A percentile compares a stretch with the other conserved stretches of the same genome.
phyloP scores from a whole-genome alignment of 1,284 basidiomycete genomes.

The Ustilago lituana region DNA sequence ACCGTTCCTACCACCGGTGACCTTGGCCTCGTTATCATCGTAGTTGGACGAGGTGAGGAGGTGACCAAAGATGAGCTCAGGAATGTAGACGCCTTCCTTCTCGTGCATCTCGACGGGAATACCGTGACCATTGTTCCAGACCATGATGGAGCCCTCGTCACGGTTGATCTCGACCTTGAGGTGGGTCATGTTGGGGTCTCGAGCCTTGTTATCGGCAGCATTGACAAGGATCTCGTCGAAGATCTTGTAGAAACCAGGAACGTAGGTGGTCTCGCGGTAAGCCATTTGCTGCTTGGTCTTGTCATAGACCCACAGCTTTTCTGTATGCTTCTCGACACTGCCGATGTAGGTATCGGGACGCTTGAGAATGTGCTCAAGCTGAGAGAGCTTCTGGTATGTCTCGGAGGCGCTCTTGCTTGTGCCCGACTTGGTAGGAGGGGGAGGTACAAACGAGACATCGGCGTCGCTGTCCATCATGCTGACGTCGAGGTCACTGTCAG shows the following conservation, averaged over 20 bases:
- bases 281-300: slow-evolving; percentile 61
- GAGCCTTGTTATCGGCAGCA: slow-evolving; percentile 95
- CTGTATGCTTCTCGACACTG: slow-evolving; percentile 64
- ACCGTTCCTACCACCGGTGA: slow-evolving; percentile 97
- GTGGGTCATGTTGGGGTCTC: slow-evolving; percentile 63
- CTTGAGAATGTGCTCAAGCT: slow-evolving; percentile 94
- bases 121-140: slow-evolving; percentile 94
- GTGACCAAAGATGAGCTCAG: slow-evolving; percentile 96
- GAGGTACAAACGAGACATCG: slow-evolving; percentile 42
- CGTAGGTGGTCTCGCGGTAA: slow-evolving; percentile 80
- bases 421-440: slow-evolving; percentile 18
- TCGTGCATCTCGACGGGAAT: slow-evolving; percentile 95
- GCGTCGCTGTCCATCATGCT: slow-evolving; percentile 59
- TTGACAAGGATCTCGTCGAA: slow-evolving; percentile 99
- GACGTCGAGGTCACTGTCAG: slow-evolving; percentile 69
- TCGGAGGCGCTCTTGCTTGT: slow-evolving; percentile 83
- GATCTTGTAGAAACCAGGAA: slow-evolving; percentile 99
- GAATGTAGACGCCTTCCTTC: slow-evolving; percentile 93
- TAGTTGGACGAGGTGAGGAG: slow-evolving; percentile 96
- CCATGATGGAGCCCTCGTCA: slow-evolving; percentile 85
- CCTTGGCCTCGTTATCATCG: slow-evolving; percentile 98
- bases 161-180: slow-evolving; percentile 76
- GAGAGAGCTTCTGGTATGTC: slow-evolving; percentile 92
- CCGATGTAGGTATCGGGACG: slow-evolving; percentile 98
- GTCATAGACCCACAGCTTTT: slow-evolving; percentile 66